Conservation (phyloP, 306 rosid species). For the Styphnolobium japonicum region DNA sequence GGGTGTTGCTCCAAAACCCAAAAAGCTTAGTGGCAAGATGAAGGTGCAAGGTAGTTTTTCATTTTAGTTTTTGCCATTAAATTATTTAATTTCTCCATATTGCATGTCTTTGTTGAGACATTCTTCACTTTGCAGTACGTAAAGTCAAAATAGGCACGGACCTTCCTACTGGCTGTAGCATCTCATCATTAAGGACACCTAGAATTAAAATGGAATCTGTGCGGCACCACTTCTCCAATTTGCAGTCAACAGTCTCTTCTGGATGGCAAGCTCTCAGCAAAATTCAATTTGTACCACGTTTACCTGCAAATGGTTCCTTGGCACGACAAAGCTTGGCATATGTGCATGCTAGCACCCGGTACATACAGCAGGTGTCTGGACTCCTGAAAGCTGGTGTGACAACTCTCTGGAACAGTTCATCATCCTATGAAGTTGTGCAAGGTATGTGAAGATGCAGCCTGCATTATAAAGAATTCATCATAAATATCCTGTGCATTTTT, state of each 20-base stretch:
- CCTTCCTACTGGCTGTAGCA: slow-evolving; percentile 87
- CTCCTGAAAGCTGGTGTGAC: slow-evolving; percentile 85
- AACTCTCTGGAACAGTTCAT: slow-evolving; percentile 74
- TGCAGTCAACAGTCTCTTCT: slow-evolving; percentile 69
- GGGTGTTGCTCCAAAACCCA: slow-evolving; percentile 83
- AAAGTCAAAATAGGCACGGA: slow-evolving; percentile 79
- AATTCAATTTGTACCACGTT: slow-evolving; percentile 58
- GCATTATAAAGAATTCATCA: not conserved
- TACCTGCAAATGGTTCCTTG: slow-evolving; percentile 78
- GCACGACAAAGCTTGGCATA: slow-evolving; percentile 88
- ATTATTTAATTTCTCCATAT: slow-evolving; percentile 15
- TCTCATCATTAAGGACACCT: slow-evolving; percentile 56
- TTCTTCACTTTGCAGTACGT: slow-evolving; percentile 60
- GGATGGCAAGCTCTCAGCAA: slow-evolving; percentile 80
- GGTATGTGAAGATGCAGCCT: slow-evolving; percentile 47
- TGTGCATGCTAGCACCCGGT: slow-evolving; percentile 86
- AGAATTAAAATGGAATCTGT: slow-evolving; percentile 61
- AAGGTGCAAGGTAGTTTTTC: slow-evolving; percentile 85
- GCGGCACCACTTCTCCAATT: slow-evolving; percentile 48
- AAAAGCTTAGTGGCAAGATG: slow-evolving; percentile 88
- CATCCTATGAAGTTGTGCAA: slow-evolving; percentile 88
- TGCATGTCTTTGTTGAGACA: slow-evolving; percentile 1
- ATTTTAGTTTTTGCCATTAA: slow-evolving; percentile 9
- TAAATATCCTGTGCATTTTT: not conserved
- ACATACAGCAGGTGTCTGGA: slow-evolving; percentile 89